Percentiles rank a stretch among this genome's conserved stretches.
phyloP scores from a whole-genome alignment of 2,329 filamentous ascomycete genomes.

The Cryphonectria naterciae region DNA sequence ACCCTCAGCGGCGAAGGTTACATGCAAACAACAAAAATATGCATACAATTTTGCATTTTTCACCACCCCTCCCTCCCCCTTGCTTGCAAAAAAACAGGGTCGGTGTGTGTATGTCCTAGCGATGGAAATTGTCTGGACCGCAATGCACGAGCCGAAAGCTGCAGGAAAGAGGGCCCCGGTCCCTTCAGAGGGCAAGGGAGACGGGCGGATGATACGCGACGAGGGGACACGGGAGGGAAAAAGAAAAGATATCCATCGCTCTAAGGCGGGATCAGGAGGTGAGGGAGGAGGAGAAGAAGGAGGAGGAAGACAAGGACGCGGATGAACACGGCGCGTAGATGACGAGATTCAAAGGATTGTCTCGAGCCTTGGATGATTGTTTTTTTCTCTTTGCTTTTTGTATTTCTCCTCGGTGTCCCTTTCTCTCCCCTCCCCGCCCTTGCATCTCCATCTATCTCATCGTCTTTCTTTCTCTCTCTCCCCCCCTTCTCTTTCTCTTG shows the following conservation, averaged over 20 bases:
- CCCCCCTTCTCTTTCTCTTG: background rate
- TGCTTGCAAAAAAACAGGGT: background rate
- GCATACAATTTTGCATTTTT: background rate
- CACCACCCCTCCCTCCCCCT: background rate
- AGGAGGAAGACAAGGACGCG: no score
- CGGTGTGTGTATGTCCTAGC: slow-evolving; percentile 16
- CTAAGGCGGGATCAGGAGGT: background rate
- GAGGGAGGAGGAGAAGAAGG: slow-evolving; percentile 11
- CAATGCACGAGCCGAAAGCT: slow-evolving; percentile 17
- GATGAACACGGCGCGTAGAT: slow-evolving; percentile 10
- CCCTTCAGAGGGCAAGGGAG: slow-evolving; percentile 17
- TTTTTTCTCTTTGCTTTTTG: background rate
- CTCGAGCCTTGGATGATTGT: background rate
- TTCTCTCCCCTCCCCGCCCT: background rate
- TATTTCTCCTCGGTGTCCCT: background rate
- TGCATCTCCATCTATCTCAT: background rate
- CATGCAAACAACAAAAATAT: background rate
- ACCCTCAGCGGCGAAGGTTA: background rate
- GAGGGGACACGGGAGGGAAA: background rate
- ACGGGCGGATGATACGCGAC: slow-evolving; percentile 21
- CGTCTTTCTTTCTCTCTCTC: background rate
- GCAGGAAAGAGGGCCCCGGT: slow-evolving; percentile 7
- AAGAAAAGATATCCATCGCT: background rate
- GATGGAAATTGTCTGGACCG: slow-evolving; percentile 21
- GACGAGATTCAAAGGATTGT: background rate